Evolutionary conservation across 2,329 filamentous ascomycete species (phyloP), one percentile per base, ranked within the genome.

Genomic region (Epichloe festucae): DNA sequence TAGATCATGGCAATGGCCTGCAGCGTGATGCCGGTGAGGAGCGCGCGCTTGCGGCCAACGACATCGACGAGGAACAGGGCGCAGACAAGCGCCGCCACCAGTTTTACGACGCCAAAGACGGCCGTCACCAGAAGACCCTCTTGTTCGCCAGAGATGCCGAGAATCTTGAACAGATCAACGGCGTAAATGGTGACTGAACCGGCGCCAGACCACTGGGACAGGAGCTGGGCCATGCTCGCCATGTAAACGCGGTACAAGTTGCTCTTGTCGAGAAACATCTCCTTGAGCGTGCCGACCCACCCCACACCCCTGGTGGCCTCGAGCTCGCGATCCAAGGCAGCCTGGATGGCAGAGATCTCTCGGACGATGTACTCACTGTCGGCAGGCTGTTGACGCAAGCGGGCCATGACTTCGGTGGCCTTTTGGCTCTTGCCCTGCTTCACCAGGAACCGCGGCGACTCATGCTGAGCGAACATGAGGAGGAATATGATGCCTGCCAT

Each of bases 51-150:
- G 53, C 87, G 82, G 4, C 87, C 87, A 56, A 90, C 82, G 50
- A 85, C 81, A 58, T 90, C 87, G 56, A 90, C 85, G 8, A 90
- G 75, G 75, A 90, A 88, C 49, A 89, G 73, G 0, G 86, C 85
- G 63, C 85, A 90, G 40, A 79, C 57, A 35, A 89, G 63, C 14
- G 84, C 79, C 0, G 82, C 76, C 6, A 78, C 63, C 51, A 90
- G 77, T 62, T 90, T 90, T 58, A 89, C 73, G 49, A 89, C 77
- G 43, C 86, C 86, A 50, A 90, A 89, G 48, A 91, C 79, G 3
- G 79, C 85, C 0, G 84, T 89, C 14, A 86, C 78, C 39, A 89
- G 79, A 0, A 89, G 76, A 50, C 80, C 80, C 64, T 88, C 82
- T 44, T 82, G 76, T 44, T 75, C 75, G 7, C 85, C 85, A 0